These are phyloP conservation scores for Xerocomus brunneocitrinus DNA, from an alignment of 768 basidiomycete genomes.

Conservation along the genomic window DNA sequence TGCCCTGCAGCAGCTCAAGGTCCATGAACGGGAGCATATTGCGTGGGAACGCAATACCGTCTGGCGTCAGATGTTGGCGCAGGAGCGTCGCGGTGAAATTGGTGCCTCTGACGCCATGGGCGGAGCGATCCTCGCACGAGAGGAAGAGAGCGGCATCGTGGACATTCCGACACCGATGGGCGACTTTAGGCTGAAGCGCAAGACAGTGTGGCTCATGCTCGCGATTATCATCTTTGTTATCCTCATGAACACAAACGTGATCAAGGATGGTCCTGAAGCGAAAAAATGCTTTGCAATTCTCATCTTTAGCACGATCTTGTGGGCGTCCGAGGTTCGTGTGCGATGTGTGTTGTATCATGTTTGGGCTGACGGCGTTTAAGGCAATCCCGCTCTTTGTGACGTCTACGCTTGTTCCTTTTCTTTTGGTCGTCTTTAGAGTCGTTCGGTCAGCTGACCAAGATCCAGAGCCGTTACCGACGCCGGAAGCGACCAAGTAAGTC, in stretches of 20 bases:
- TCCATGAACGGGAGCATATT: slow-evolving; percentile 88
- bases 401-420: slow-evolving; percentile 80
- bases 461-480: slow-evolving; percentile 46
- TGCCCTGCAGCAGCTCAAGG: slow-evolving; percentile 77
- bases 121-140: slow-evolving; percentile 46
- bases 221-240: slow-evolving; percentile 55
- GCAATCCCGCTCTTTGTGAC: slow-evolving; percentile 98
- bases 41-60: slow-evolving; percentile 98
- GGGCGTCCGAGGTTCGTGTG: slow-evolving; percentile 86
- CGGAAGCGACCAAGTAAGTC: slow-evolving; percentile 77
- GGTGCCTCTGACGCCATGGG: slow-evolving; percentile 33
- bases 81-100: slow-evolving; percentile 58
- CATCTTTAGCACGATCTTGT: slow-evolving; percentile 84
- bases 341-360: background rate
- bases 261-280: slow-evolving; percentile 59
- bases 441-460: slow-evolving; percentile 51
- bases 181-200: slow-evolving; percentile 57
- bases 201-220: slow-evolving; percentile 51
- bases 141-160: slow-evolving; percentile 34
- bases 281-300: slow-evolving; percentile 90
- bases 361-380: slow-evolving; percentile 36
- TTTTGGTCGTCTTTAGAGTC: slow-evolving; percentile 82
- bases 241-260: slow-evolving; percentile 55
- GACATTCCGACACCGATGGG: slow-evolving; percentile 63
- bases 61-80: slow-evolving; percentile 93